Evolutionary conservation across 2,329 filamentous ascomycete species (phyloP), one percentile per base, ranked within the genome.

Genomic region (Pseudocercospora fuligena): DNA sequence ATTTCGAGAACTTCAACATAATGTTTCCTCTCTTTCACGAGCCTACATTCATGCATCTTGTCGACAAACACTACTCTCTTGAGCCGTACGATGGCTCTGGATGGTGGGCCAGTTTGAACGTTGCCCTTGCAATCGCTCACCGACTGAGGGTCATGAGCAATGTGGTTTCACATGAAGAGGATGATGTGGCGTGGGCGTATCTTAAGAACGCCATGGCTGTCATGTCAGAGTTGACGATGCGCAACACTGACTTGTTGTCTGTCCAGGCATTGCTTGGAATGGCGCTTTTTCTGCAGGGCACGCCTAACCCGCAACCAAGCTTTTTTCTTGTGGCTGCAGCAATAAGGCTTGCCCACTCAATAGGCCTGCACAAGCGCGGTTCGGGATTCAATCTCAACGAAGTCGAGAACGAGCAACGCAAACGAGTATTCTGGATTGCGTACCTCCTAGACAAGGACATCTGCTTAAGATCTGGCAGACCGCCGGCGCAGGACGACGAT

Each of bases 1-100:
- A 91, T 76, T 99, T 99, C 72, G 92, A 97, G 75, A 97, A 97
- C 80, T 98, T 99, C 85, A 99, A 99, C 82, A 95, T 93, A 87
- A 94, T 98, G 87, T 97, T 98, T 76, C 95, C 95, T 5, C 84
- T 99, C 3, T 99, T 97, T 76, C 95, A 99, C 79, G 94, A 97
- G 78, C 94, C 94, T 0, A 98, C 95, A 0, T 99, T 99, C 77
- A 98, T 98, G 93, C 94, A 97, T 76, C 84, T 98, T 5, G 93
- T 97, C 33, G 93, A 98, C 76, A 89, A 91, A 72, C 94, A 98
- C 77, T 99, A 98, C 79, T 96, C 93, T 0, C 84, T 89, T 59
- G 92, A 98, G 72, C 94, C 94, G 0, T 98, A 97, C 72, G 90
- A 97, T 77, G 94, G 94, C 29, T 96, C 93, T 5, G 95, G 95